Evolutionary conservation across 2,329 filamentous ascomycete species (phyloP).

Genomic region (Pseudogymnoascus pannorum): DNA sequence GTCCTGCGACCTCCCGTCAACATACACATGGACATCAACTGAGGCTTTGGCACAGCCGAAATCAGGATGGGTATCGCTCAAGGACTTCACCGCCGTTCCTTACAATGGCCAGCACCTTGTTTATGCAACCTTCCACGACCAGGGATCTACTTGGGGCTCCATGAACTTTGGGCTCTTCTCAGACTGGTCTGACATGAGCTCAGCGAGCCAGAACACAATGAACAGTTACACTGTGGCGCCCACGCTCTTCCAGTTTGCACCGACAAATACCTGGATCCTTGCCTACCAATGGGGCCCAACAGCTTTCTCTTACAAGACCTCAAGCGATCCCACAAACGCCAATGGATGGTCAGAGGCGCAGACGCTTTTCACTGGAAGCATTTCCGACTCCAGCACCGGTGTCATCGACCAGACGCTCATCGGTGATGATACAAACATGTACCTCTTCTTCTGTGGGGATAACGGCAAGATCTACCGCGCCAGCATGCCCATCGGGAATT

Average conservation of each 20-base stretch:
- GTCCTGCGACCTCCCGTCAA: conserved; percentile 45
- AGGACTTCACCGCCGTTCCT: conserved; percentile 51
- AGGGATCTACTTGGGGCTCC: conserved; percentile 43
- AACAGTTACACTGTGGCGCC: conserved; percentile 44
- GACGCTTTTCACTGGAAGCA: conserved; percentile 49
- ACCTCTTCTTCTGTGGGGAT: conserved; percentile 61
- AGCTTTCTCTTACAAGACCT: conserved; percentile 54
- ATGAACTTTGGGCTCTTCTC: conserved; percentile 50
- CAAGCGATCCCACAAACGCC: conserved; percentile 47
- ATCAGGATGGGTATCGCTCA: conserved; percentile 49
- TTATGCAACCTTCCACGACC: conserved; percentile 46
- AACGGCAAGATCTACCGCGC: conserved; percentile 60
- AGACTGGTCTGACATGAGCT: conserved; percentile 45
- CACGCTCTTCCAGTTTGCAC: conserved; percentile 54
- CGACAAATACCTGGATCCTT: conserved; percentile 55
- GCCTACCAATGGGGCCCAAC: conserved; percentile 56
- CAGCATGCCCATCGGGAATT: conserved; percentile 54
- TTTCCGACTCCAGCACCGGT: conserved; percentile 44
- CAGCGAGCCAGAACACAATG: conserved; percentile 47
- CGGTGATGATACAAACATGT: conserved; percentile 53
- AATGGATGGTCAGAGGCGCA: conserved; percentile 50
- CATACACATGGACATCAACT: conserved; percentile 48
- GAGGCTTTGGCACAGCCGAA: conserved; percentile 44
- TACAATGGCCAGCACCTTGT: conserved; percentile 55
- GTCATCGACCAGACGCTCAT: conserved; percentile 58